A percentile compares a stretch with the other conserved stretches of the same genome.
phyloP scores from a whole-genome alignment of 179 eudicot genomes.

The Camellia oleifera region DNA sequence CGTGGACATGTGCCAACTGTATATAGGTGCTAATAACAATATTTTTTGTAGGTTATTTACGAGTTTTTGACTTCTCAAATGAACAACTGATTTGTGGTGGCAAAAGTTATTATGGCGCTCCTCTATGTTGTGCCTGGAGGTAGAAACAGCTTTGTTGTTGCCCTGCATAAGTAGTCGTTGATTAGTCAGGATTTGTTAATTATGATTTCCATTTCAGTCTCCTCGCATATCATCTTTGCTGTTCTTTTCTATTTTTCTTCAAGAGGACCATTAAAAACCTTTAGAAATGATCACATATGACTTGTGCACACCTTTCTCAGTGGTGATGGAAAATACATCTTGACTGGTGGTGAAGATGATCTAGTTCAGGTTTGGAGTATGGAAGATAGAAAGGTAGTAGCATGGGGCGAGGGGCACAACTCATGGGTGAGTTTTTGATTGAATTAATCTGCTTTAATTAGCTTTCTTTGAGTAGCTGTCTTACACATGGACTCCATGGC shows the following conservation, averaged over 20 bases:
- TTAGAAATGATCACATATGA: constrained; percentile 13
- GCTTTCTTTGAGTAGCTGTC: neutral
- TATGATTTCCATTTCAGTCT: neutral
- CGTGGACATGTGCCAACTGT: neutral
- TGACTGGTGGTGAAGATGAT: constrained; percentile 98
- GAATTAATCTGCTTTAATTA: neutral
- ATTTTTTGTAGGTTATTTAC: constrained; percentile 61
- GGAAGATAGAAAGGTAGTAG: constrained; percentile 91
- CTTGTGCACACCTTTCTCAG: neutral
- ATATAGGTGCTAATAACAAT: constrained; percentile 14
- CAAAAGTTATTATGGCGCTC: constrained; percentile 92
- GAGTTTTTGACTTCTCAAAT: constrained; percentile 79
- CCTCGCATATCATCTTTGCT: neutral
- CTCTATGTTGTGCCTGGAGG: constrained; percentile 97
- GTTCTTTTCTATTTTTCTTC: neutral
- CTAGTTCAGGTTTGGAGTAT: constrained; percentile 98
- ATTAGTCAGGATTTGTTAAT: neutral
- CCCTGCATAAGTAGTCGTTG: neutral
- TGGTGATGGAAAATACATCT: constrained; percentile 71
- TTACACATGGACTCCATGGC: constrained; percentile 8
- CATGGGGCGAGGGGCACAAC: constrained; percentile 98
- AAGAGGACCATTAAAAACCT: neutral
- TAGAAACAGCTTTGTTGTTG: constrained; percentile 32
- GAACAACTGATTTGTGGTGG: constrained; percentile 92
- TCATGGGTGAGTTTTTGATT: constrained; percentile 72